These are phyloP conservation scores for Didymella segeticola DNA, from an alignment of 2,329 filamentous ascomycete genomes.

Conservation along the genomic window DNA sequence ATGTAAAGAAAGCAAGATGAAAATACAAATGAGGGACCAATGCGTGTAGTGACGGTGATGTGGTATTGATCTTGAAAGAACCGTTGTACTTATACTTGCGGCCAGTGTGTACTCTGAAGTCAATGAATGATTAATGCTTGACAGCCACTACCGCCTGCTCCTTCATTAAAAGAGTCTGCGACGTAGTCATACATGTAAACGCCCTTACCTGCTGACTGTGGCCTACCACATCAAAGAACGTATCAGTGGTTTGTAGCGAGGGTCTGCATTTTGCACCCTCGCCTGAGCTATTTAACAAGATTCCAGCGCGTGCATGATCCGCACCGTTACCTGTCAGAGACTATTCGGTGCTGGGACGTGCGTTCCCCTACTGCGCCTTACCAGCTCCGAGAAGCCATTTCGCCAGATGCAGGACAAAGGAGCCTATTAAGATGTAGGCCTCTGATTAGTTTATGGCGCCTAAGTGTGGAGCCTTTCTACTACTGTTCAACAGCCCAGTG, in stretches of 20 bases:
- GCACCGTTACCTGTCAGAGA: conserved; percentile 9
- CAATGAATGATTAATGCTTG: neutral
- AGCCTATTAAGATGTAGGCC: too few relatives aligned
- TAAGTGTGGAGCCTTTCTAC: too few relatives aligned
- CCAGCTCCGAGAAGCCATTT: too few relatives aligned
- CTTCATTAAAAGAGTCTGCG: conserved; percentile 1
- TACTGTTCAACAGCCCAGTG: too few relatives aligned
- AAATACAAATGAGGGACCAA: too few relatives aligned
- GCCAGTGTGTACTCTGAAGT: neutral
- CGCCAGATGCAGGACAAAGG: too few relatives aligned
- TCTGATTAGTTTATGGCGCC: too few relatives aligned
- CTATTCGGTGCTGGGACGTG: neutral
- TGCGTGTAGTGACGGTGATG: neutral
- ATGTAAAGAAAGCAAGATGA: neutral
- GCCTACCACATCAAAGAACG: neutral
- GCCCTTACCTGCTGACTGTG: neutral
- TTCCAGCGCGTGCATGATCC: neutral
- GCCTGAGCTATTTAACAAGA: neutral
- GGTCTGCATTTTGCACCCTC: neutral
- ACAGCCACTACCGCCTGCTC: neutral
- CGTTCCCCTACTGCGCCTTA: too few relatives aligned
- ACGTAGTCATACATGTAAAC: neutral
- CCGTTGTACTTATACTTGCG: neutral
- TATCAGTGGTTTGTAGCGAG: neutral
- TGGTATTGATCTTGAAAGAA: neutral